Percentiles rank a stretch among this genome's conserved stretches.
Evolutionary conservation across 768 basidiomycete species (phyloP).

Genomic region (Mrakia blollopis): DNA sequence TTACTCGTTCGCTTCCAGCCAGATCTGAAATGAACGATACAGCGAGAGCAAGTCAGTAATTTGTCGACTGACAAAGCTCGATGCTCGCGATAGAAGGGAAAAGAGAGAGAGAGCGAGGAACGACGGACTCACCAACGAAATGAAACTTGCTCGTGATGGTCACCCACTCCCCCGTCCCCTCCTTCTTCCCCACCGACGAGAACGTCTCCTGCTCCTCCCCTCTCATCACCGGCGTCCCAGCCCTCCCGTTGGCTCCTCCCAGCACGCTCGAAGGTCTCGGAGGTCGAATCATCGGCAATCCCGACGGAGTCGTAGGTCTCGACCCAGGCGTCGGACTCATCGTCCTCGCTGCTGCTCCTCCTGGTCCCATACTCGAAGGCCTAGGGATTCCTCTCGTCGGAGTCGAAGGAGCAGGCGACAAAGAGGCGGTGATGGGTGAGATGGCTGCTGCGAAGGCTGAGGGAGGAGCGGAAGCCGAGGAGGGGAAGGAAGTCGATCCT

Average conservation of each 20-base stretch:
- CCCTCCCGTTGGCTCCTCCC: not conserved
- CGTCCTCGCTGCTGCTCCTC: not conserved
- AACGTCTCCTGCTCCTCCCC: not conserved
- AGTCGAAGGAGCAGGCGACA: conserved; percentile 4
- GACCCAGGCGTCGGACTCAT: conserved; percentile 32
- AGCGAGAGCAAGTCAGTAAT: not conserved
- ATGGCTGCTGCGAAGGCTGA: not conserved
- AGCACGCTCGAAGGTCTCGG: conserved; percentile 11
- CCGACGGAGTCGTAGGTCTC: conserved; percentile 29
- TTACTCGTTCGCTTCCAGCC: conserved; percentile 79
- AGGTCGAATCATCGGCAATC: conserved; percentile 13
- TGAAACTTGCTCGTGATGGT: conserved; percentile 94
- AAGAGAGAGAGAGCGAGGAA: too few species aligned
- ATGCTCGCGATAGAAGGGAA: not conserved
- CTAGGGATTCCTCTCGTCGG: conserved; percentile 26
- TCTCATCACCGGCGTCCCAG: not conserved
- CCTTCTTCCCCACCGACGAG: conserved; percentile 2
- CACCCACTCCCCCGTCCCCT: conserved; percentile 64
- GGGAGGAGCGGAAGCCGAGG: not conserved
- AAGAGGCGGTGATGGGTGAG: not conserved
- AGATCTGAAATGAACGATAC: conserved; percentile 54
- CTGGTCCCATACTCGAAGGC: not conserved
- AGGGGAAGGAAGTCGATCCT: not conserved
- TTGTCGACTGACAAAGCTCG: not conserved
- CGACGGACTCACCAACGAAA: conserved; percentile 59